Conservation (phyloP, 73 alveolate species). For the Uronychia setigera region DNA sequence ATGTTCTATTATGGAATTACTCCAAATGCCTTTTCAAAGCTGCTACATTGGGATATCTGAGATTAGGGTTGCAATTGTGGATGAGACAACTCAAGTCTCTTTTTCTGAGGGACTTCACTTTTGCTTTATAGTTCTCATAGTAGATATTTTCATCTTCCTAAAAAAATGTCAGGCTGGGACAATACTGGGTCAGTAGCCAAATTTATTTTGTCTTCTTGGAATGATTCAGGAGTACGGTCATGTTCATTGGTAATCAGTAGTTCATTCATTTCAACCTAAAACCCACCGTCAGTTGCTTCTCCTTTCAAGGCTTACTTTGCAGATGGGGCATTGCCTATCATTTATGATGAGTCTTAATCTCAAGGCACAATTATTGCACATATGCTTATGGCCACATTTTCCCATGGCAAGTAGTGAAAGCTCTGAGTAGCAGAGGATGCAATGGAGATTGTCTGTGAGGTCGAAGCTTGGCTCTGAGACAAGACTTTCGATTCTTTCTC, state of each 20-base stretch:
- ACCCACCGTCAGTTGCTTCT: too few relatives aligned
- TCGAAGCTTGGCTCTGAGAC: neutral
- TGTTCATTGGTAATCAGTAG: conserved; percentile 10
- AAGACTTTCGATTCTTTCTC: conserved; percentile 26
- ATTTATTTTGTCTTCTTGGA: conserved; percentile 20
- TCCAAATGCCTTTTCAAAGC: conserved; percentile 60
- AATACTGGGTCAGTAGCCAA: conserved; percentile 19
- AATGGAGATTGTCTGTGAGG: conserved; percentile 37
- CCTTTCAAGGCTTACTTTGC: conserved; percentile 22
- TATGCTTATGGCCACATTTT: conserved; percentile 54
- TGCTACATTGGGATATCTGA: conserved; percentile 22
- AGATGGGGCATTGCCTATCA: conserved; percentile 53
- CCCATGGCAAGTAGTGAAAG: conserved; percentile 41
- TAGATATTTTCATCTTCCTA: conserved; percentile 37
- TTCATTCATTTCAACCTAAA: conserved; percentile 41
- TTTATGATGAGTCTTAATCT: conserved; percentile 53
- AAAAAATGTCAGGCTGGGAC: neutral
- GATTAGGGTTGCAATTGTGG: conserved; percentile 44
- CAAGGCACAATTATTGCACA: conserved; percentile 47
- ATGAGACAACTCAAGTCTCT: conserved; percentile 37
- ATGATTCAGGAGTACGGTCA: conserved; percentile 7
- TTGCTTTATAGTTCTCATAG: conserved; percentile 45
- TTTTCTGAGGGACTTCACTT: conserved; percentile 18
- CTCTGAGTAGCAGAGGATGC: conserved; percentile 57
- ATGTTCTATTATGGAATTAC: conserved; percentile 48